Evolutionary conservation across 129 eudicot genomes (phyloP), one percentile per base, ranked within the genome.

Genomic region (Flaveria linearis): DNA sequence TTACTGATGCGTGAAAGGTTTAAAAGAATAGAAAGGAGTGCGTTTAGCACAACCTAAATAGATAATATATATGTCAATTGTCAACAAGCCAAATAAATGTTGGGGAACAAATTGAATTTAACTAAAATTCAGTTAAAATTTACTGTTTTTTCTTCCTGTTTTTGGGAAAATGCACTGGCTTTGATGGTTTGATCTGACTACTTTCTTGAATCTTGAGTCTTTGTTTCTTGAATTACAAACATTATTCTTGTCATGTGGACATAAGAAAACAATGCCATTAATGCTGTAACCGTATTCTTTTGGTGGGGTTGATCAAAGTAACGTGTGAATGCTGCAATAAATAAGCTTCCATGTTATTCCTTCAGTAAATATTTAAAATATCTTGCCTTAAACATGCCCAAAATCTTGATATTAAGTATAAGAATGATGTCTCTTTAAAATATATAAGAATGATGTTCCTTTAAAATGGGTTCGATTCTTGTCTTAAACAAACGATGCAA

Each of bases 111-210:
- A 77, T 43, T 83, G 62, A 77, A 68, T 76, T 81, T 41, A 46
- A 46, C 75, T 82, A 64, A 72, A 58, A 65, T 65, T 66, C 58
- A 56, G 41, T 71, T 68, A 58, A 76, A 39, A 25, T 7, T 51
- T 60, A 60, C 41, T 25, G 39, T 14, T 62, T 25, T 60, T 62
- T 62, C 43, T 67, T 13, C 57, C 75, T 71, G 56, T 58, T 84
- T 83, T 79, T 84, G 87, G 85, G 61, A 74, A 86, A 78, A 58
- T 84, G 78, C 60, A 41, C 45, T 80, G 71, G 49, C 15, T 72
- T 76, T 77, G 45, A 7, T 56, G 18, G 62, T 9, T 56, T 56
- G 25, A 56, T 47, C 52, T 60, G 73, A 51, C 56, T 22, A 39
- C 23, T 63, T 56, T 55, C 63, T 73, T 73, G 55, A 73, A 73